phyloP scores from a whole-genome alignment of 2,329 filamentous ascomycete species.

The Colletotrichum sidae region DNA sequence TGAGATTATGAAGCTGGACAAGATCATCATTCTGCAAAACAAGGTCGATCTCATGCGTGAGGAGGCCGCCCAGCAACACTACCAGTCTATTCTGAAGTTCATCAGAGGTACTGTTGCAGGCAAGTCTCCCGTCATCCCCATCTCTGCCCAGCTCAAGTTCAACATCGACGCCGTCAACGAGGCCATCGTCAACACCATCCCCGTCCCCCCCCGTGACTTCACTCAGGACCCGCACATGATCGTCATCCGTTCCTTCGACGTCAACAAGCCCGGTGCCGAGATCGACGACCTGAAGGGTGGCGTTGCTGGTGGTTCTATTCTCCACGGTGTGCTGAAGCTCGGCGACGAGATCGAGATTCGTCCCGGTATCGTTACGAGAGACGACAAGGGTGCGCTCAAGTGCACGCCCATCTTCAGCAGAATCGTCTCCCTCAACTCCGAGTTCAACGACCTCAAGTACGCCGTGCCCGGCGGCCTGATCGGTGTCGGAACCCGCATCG shows the following conservation, averaged over 20 bases:
- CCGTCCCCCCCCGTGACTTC: slow-evolving; percentile 92
- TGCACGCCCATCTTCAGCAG: slow-evolving; percentile 98
- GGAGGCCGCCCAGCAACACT: slow-evolving; percentile 92
- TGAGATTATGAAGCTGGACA: slow-evolving; percentile 99
- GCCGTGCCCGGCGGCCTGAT: slow-evolving; percentile 97
- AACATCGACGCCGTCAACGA: slow-evolving; percentile 99
- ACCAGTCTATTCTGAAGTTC: slow-evolving; percentile 98
- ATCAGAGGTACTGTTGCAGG: slow-evolving; percentile 97
- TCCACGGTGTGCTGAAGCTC: slow-evolving; percentile 96
- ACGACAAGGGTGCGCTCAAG: slow-evolving; percentile 92
- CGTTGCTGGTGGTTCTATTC: slow-evolving; percentile 96
- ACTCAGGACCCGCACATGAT: slow-evolving; percentile 96
- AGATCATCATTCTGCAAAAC: slow-evolving; percentile 99
- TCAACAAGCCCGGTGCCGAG: slow-evolving; percentile 99
- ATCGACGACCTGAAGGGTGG: slow-evolving; percentile 98
- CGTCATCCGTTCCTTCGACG: slow-evolving; percentile 98
- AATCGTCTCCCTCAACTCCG: slow-evolving; percentile 94
- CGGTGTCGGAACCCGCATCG: slow-evolving; percentile 96
- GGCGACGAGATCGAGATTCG: slow-evolving; percentile 99
- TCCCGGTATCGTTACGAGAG: slow-evolving; percentile 97
- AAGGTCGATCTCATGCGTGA: slow-evolving; percentile 99
- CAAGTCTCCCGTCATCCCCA: slow-evolving; percentile 94
- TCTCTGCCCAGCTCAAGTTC: slow-evolving; percentile 98
- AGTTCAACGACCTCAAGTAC: slow-evolving; percentile 97
- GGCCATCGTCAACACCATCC: slow-evolving; percentile 94